phyloP scores from a whole-genome alignment of 768 basidiomycete genomes.

The Tulasnella sp. region DNA sequence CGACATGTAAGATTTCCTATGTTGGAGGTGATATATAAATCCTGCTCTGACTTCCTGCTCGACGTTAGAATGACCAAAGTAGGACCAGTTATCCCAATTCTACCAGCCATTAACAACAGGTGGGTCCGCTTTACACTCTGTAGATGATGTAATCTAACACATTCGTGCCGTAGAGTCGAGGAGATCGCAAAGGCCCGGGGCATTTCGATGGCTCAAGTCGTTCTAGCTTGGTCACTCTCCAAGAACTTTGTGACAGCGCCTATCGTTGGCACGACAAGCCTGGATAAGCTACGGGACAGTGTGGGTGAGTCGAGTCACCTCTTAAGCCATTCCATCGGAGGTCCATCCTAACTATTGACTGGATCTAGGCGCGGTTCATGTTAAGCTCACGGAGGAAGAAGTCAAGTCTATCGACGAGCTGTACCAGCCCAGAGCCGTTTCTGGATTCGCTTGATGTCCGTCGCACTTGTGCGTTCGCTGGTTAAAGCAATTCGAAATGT shows the following conservation, averaged over 20 bases:
- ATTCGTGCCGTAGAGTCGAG: slow-evolving; percentile 43
- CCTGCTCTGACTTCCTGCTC: not conserved
- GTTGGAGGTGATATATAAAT: not conserved
- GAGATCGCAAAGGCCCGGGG: slow-evolving; percentile 48
- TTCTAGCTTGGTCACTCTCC: slow-evolving; percentile 15
- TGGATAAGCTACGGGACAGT: slow-evolving; percentile 29
- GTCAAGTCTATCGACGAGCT: slow-evolving; percentile 35
- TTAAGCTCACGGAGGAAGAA: slow-evolving; percentile 37
- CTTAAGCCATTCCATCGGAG: not conserved
- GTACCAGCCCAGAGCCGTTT: slow-evolving; percentile 34
- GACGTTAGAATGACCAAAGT: not conserved
- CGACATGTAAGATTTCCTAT: not conserved
- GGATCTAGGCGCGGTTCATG: not conserved
- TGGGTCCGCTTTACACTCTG: not conserved
- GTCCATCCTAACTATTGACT: not conserved
- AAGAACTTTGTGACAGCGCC: slow-evolving; percentile 9
- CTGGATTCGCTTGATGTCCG: not conserved
- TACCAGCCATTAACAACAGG: not conserved
- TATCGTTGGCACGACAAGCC: slow-evolving; percentile 18
- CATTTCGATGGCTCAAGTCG: slow-evolving; percentile 19
- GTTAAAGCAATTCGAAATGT: not conserved
- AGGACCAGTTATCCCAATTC: not conserved
- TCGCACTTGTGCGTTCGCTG: not conserved
- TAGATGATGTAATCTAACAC: not conserved
- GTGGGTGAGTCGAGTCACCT: slow-evolving; percentile 13